phyloP scores from a whole-genome alignment of 2,329 filamentous ascomycete genomes.

The Stachybotrys echinatus region DNA sequence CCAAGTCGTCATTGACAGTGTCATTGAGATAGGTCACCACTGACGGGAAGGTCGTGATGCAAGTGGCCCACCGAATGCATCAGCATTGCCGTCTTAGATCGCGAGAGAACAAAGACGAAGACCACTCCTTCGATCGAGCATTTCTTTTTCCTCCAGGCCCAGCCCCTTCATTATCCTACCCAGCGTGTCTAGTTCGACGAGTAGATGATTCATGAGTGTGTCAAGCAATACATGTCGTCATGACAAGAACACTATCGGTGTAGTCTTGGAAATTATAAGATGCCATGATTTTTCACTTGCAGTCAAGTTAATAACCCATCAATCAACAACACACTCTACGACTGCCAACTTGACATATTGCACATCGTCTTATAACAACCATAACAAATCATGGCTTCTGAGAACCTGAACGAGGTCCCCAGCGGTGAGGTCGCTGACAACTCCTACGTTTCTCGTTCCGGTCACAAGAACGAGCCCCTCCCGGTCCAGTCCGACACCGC shows the following conservation, averaged over 20 bases:
- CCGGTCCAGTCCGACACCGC: conserved; percentile 26
- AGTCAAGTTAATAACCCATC: not conserved
- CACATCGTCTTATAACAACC: not conserved
- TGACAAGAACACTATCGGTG: not conserved
- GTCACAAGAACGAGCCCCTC: conserved; percentile 19
- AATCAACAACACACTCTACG: not conserved
- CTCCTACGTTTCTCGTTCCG: conserved; percentile 26
- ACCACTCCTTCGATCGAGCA: not conserved
- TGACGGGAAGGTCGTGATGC: not conserved
- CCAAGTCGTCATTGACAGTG: not conserved
- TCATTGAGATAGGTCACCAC: not conserved
- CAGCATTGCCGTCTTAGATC: too few relatives aligned
- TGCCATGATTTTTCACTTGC: not conserved
- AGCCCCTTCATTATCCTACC: not conserved
- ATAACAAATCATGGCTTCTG: not conserved
- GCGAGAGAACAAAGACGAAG: not conserved
- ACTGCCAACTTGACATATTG: not conserved
- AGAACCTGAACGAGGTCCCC: not conserved
- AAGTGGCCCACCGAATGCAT: too few relatives aligned
- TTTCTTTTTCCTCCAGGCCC: not conserved
- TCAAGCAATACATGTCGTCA: conserved; percentile 1
- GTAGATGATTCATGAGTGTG: not conserved
- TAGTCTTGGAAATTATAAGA: not conserved
- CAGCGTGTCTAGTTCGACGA: not conserved
- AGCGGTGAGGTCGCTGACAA: conserved; percentile 2